Evolutionary conservation across 306 rosid species (phyloP).

Genomic region (Alnus glutinosa): DNA sequence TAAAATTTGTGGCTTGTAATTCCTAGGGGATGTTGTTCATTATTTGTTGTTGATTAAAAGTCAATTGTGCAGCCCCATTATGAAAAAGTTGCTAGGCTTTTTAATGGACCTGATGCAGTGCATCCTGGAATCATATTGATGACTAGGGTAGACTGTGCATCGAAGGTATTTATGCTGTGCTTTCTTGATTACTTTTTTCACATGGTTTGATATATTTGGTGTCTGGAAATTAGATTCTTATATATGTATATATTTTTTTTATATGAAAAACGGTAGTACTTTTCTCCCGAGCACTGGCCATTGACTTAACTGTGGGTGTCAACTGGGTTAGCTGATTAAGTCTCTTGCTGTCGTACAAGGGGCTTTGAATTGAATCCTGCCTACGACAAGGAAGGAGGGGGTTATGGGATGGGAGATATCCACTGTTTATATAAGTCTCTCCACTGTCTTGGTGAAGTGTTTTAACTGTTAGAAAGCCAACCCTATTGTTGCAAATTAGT

Average conservation of each 20-base stretch:
- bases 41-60: slow-evolving; percentile 11
- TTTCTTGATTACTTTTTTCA: slow-evolving; percentile 18
- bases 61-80: slow-evolving; percentile 72
- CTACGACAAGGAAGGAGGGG: too few relatives aligned
- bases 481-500: neutral
- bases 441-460: too few relatives aligned
- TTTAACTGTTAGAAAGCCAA: neutral
- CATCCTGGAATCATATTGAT: slow-evolving; percentile 86
- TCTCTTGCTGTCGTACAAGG: too few relatives aligned
- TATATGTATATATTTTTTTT: neutral
- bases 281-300: too few relatives aligned
- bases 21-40: neutral
- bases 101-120: slow-evolving; percentile 91
- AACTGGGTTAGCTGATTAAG: too few relatives aligned
- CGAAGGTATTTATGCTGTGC: slow-evolving; percentile 54
- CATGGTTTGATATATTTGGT: neutral
- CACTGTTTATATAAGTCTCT: neutral
- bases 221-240: neutral
- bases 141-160: slow-evolving; percentile 96
- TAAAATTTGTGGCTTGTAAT: slow-evolving; percentile 4
- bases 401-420: too few relatives aligned
- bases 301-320: too few relatives aligned
- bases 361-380: too few relatives aligned
- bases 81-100: slow-evolving; percentile 94
- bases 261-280: too few relatives aligned